These are phyloP conservation scores for Flaveria trinervia DNA, from an alignment of 129 eudicot species.

Conservation along the genomic window DNA sequence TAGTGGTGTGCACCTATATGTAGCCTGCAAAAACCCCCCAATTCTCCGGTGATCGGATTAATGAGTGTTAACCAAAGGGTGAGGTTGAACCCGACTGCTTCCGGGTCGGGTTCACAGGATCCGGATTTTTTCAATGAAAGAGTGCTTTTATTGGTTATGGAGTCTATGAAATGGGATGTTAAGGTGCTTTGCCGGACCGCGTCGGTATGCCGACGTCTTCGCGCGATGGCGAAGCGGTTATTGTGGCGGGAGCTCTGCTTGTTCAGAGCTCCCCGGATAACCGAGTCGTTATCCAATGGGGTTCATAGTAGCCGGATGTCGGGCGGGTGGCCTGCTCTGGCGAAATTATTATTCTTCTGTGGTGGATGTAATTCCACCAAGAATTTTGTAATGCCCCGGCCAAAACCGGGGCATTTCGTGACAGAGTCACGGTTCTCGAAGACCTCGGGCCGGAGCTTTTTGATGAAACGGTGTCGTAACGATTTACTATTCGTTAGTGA, in stretches of 20 bases:
- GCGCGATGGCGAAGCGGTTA: conserved; percentile 70
- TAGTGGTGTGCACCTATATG: conserved; percentile 7
- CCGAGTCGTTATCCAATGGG: conserved; percentile 53
- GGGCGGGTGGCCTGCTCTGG: conserved; percentile 82
- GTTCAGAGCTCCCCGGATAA: conserved; percentile 75
- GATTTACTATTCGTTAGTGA: conserved; percentile 78
- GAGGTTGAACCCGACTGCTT: conserved; percentile 21
- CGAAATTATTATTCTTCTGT: conserved; percentile 72
- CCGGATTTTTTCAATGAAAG: conserved; percentile 64
- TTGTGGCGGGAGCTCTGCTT: conserved; percentile 76
- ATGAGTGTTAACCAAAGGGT: conserved; percentile 51
- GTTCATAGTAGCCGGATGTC: conserved; percentile 45
- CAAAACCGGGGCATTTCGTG: conserved; percentile 62
- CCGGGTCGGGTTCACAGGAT: conserved; percentile 36
- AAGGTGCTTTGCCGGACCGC: conserved; percentile 55
- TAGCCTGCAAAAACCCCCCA: background rate
- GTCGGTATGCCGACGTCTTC: conserved; percentile 57
- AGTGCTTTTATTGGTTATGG: conserved; percentile 54
- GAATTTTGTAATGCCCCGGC: conserved; percentile 38
- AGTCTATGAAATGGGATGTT: conserved; percentile 73
- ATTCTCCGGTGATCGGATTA: background rate
- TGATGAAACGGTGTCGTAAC: conserved; percentile 54
- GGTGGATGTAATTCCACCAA: conserved; percentile 64
- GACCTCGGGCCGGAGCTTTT: conserved; percentile 80
- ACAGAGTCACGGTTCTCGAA: conserved; percentile 72